phyloP scores from a whole-genome alignment of 768 basidiomycete genomes.

The Tulasnella sp. region DNA sequence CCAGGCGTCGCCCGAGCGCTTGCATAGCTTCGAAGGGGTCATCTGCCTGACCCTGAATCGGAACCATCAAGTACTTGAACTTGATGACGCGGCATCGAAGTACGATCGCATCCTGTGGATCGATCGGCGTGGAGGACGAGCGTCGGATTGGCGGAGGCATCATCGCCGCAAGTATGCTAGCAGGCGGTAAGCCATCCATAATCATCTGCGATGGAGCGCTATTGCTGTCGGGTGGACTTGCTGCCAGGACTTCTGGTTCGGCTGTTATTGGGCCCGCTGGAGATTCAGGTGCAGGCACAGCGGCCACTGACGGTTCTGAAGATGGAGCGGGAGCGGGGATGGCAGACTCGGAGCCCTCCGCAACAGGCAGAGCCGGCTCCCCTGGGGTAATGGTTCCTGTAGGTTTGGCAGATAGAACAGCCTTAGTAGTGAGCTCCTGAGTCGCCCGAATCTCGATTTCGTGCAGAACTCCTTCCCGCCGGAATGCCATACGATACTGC shows the following conservation, averaged over 20 bases:
- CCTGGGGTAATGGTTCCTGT: not conserved
- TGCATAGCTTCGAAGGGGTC: constrained; percentile 49
- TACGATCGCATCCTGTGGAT: constrained; percentile 86
- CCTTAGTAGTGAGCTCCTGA: constrained; percentile 45
- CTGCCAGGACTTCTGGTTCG: not conserved
- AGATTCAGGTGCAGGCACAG: constrained; percentile 5
- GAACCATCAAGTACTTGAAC: constrained; percentile 53
- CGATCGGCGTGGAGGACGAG: constrained; percentile 51
- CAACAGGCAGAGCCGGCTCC: not conserved
- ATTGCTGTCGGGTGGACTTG: constrained; percentile 21
- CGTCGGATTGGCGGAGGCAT: not conserved
- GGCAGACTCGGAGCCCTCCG: not conserved
- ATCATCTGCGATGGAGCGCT: constrained; percentile 32
- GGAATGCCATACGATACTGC: constrained; percentile 80
- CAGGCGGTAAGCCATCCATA: constrained; percentile 56
- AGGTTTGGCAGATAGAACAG: constrained; percentile 19
- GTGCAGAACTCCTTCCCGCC: constrained; percentile 91
- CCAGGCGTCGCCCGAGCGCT: constrained; percentile 53
- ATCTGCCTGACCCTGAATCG: constrained; percentile 35
- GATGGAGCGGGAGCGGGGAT: not conserved
- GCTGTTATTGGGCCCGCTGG: constrained; percentile 24
- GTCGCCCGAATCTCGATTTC: constrained; percentile 75
- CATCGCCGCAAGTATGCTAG: not conserved
- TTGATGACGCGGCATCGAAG: constrained; percentile 82
- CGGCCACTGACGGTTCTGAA: not conserved